Percentiles rank a stretch among this genome's conserved stretches.
Evolutionary conservation across 306 rosid species (phyloP).

Genomic region (Senna siamea): DNA sequence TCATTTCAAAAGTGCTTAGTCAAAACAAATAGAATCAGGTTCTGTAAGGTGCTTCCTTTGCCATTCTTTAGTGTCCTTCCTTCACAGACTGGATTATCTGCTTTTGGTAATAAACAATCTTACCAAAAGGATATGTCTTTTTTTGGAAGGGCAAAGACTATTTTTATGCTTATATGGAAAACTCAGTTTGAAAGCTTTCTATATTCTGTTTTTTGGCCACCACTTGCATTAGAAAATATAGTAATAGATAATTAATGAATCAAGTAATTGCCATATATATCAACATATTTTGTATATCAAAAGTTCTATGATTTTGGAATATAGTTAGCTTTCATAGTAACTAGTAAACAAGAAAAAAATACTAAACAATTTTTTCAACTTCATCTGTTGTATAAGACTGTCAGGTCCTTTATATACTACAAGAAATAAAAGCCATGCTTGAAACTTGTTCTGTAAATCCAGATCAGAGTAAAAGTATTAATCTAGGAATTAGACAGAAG

Average conservation of each 20-base stretch:
- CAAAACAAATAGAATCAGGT: conserved; percentile 34
- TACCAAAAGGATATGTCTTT: neutral
- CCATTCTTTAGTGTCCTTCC: conserved; percentile 16
- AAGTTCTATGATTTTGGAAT: neutral
- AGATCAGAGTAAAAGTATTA: neutral
- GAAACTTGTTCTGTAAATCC: conserved; percentile 11
- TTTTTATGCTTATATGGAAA: conserved; percentile 1
- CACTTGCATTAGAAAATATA: neutral
- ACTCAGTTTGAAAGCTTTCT: conserved; percentile 1
- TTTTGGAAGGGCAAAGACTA: neutral
- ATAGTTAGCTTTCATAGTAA: neutral
- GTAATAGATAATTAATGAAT: neutral
- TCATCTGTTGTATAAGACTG: neutral
- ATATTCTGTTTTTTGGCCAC: conserved; percentile 14
- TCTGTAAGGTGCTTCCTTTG: conserved; percentile 1
- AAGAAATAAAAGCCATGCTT: conserved; percentile 1
- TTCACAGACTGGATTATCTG: conserved; percentile 20
- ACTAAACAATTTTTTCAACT: neutral
- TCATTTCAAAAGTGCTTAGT: conserved; percentile 40
- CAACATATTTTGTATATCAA: neutral
- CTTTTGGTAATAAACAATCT: neutral
- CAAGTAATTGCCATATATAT: neutral
- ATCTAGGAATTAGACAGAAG: neutral
- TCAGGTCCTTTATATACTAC: neutral
- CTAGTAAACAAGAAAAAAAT: neutral